These are phyloP conservation scores for Ammopiptanthus mongolicus DNA, from an alignment of 306 rosid genomes.

Conservation along the genomic window DNA sequence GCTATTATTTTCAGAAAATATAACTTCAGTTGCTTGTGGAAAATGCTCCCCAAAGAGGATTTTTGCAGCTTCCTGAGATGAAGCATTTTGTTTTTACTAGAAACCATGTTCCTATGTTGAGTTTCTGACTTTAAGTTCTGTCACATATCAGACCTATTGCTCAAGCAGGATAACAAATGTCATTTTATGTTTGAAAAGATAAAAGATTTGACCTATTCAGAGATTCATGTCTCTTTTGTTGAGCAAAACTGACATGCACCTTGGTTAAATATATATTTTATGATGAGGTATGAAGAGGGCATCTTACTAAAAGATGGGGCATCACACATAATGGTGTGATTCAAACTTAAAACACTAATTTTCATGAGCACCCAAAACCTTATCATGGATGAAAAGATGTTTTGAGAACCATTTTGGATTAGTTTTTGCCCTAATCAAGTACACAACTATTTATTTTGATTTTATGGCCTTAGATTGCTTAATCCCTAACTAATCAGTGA, in stretches of 20 bases:
- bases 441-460: not conserved
- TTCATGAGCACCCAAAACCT: not conserved
- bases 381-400: not conserved
- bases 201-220: not conserved
- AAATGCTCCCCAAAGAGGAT: not conserved
- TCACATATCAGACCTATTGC: not conserved
- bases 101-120: not conserved
- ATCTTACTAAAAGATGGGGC: not conserved
- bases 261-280: not conserved
- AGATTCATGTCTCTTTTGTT: not conserved
- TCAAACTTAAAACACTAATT: not conserved
- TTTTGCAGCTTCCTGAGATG: not conserved
- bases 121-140: not conserved
- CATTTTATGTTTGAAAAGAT: not conserved
- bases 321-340: not conserved
- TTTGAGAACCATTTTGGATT: not conserved
- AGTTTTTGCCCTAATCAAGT: not conserved
- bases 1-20: not conserved
- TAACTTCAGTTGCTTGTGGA: not conserved
- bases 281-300: not conserved
- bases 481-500: slow-evolving; percentile 4
- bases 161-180: not conserved
- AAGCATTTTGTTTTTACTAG: not conserved
- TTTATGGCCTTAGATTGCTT: not conserved
- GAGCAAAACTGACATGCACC: not conserved